phyloP scores from a whole-genome alignment of 352 stramenopile genomes.

The Phytophthora pistaciae region DNA sequence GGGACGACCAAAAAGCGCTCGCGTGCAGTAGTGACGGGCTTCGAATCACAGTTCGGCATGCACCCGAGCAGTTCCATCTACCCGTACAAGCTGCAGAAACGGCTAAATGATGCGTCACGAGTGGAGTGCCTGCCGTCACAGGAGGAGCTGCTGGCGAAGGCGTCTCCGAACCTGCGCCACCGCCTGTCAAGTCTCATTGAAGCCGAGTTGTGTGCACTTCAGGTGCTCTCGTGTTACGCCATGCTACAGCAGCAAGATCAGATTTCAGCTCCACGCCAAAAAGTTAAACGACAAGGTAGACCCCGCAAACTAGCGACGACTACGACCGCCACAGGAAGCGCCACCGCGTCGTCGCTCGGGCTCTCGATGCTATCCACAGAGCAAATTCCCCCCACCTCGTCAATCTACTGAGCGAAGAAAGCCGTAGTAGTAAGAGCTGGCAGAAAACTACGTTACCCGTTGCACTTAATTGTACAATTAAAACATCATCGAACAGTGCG shows the following conservation, averaged over 20 bases:
- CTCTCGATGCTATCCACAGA: slow-evolving; percentile 67
- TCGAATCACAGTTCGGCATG: slow-evolving; percentile 17
- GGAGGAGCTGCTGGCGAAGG: slow-evolving; percentile 81
- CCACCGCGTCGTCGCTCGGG: slow-evolving; percentile 33
- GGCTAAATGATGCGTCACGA: slow-evolving; percentile 31
- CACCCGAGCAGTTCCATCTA: slow-evolving; percentile 9
- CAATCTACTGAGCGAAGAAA: slow-evolving; percentile 60
- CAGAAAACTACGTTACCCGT: slow-evolving; percentile 17
- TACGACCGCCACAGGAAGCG: slow-evolving; percentile 23
- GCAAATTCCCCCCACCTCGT: slow-evolving; percentile 57
- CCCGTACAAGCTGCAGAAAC: slow-evolving; percentile 38
- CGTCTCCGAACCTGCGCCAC: slow-evolving; percentile 74
- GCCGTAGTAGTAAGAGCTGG: neutral
- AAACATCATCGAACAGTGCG: slow-evolving; percentile 13
- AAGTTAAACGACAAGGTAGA: slow-evolving; percentile 30
- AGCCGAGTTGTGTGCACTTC: slow-evolving; percentile 79
- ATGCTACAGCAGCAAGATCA: slow-evolving; percentile 65
- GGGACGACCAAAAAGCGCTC: slow-evolving; percentile 44
- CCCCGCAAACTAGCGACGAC: slow-evolving; percentile 24
- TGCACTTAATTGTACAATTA: slow-evolving; percentile 37
- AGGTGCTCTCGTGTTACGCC: slow-evolving; percentile 83
- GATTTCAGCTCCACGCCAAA: slow-evolving; percentile 30
- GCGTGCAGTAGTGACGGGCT: slow-evolving; percentile 21
- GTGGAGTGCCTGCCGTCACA: slow-evolving; percentile 63
- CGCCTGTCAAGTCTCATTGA: slow-evolving; percentile 81